phyloP scores from a whole-genome alignment of 1,284 basidiomycete genomes.

The Tausonia pullulans region DNA sequence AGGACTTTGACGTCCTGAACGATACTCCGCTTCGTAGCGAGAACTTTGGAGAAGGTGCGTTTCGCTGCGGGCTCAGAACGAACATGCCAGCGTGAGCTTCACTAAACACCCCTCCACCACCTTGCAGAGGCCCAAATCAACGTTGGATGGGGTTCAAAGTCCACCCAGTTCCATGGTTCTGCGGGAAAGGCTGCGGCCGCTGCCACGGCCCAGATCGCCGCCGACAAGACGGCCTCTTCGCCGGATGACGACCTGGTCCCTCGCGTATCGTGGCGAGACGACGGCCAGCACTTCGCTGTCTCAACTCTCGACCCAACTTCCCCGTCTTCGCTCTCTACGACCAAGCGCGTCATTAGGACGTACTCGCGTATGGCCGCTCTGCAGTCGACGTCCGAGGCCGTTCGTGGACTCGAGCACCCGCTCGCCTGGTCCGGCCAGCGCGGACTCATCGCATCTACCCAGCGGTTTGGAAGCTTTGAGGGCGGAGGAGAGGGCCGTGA shows the following conservation, averaged over 20 bases:
- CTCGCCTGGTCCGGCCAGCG: slow-evolving; percentile 75
- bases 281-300: slow-evolving; percentile 78
- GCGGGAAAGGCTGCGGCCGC: slow-evolving; percentile 75
- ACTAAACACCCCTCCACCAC: not conserved
- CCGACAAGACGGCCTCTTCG: slow-evolving; percentile 22
- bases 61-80: not conserved
- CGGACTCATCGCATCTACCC: slow-evolving; percentile 61
- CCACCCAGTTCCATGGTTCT: slow-evolving; percentile 96
- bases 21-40: slow-evolving; percentile 60
- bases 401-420: slow-evolving; percentile 68
- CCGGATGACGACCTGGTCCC: slow-evolving; percentile 61
- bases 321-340: slow-evolving; percentile 7
- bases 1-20: slow-evolving; percentile 74
- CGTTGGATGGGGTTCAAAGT: slow-evolving; percentile 94
- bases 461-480: slow-evolving; percentile 62
- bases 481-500: slow-evolving; percentile 52
- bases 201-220: slow-evolving; percentile 40
- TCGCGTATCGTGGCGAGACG: slow-evolving; percentile 84
- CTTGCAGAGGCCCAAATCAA: slow-evolving; percentile 74
- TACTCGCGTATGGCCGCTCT: slow-evolving; percentile 69
- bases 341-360: slow-evolving; percentile 55
- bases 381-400: slow-evolving; percentile 72
- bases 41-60: slow-evolving; percentile 73
- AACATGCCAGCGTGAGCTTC: not conserved
- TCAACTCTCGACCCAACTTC: slow-evolving; percentile 48